Conservation (phyloP, 768 basidiomycete genomes). For the Hygrocybe punicea region DNA sequence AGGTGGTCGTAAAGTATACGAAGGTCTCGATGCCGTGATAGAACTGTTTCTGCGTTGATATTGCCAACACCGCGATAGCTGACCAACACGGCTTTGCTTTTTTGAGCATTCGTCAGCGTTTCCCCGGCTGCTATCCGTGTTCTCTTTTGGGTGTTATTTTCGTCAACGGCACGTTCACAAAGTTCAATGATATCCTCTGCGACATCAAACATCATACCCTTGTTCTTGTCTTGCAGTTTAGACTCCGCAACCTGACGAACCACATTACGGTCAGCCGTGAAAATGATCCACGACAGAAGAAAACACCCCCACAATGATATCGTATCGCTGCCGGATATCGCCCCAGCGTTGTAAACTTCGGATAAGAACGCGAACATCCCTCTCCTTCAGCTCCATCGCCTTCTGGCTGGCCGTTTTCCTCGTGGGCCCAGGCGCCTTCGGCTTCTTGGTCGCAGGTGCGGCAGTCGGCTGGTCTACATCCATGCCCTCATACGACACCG, state of each 20-base stretch:
- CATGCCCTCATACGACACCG: conserved; percentile 91
- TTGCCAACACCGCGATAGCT: conserved; percentile 84
- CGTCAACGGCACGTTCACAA: conserved; percentile 78
- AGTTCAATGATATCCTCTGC: conserved; percentile 89
- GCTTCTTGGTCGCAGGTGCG: conserved; percentile 66
- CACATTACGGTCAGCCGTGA: conserved; percentile 1
- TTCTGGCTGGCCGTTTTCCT: conserved; percentile 92
- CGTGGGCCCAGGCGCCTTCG: conserved; percentile 64
- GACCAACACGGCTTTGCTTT: conserved; percentile 95
- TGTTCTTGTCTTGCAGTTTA: conserved; percentile 91
- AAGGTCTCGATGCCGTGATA: conserved; percentile 85
- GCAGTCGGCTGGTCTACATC: conserved; percentile 73
- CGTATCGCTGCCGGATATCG: conserved; percentile 91
- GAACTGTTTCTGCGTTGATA: conserved; percentile 96
- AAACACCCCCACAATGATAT: conserved; percentile 71
- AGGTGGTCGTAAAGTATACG: conserved; percentile 83
- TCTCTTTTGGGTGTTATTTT: conserved; percentile 79
- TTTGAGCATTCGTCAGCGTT: conserved; percentile 86
- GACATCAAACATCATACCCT: conserved; percentile 84
- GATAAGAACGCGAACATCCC: conserved; percentile 92
- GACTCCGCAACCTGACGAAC: conserved; percentile 72
- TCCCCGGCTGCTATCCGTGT: conserved; percentile 76
- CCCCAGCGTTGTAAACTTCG: conserved; percentile 97
- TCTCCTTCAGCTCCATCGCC: conserved; percentile 94
- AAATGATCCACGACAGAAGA: conserved; percentile 1